Base-by-base conservation (phyloP, 2,329 filamentous ascomycete species). In the Hymenoscyphus albidus region DNA sequence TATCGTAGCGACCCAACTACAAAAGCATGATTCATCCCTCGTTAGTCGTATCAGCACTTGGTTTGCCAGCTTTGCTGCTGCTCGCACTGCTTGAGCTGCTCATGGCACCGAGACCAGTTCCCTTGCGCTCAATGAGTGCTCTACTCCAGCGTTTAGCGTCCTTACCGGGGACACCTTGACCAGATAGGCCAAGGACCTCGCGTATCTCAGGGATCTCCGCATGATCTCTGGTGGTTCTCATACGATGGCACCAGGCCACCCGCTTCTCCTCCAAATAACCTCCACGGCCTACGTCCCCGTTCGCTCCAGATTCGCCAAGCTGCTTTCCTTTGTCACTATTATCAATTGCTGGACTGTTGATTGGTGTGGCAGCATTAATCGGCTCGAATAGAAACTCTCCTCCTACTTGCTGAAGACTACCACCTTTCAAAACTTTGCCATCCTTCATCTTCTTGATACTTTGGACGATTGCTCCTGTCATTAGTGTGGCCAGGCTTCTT, bases 241-340 rank as follows among this genome's bases (percentile, higher is more conserved):
- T 96, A 35, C 91, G 82, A 77, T 94, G 90, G 71, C 89, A 93
- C 91, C 92, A 96, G 0, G 85, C 87, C 35, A 91, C 83, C 62
- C 79, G 79, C 77, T 90, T 89, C 72, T 84, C 80, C 72, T 85
- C 80, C 2, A 75, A 72, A 27, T 62, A 62, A 4, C 68, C 67
- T 1, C 56, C 62, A 16, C 56, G 40, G 14, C 67, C 63, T 4
- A 68, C 51, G 61, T 67, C 57, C 3, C 66, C 69, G 55, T 62
- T 66, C 35, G 65, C 5, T 38, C 66, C 65, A 1, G 59, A 62
- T 1, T 63, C 69, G 5, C 65, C 56, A 58, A 69, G 62, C 32
- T 66, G 61, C 22, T 62, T 65, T 22, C 58, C 40, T 3, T 22
- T 54, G 16, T 62, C 59, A 35, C 66, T 64, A 16, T 59, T 35